Conservation (phyloP, 176 grass and related monocot genomes). For the Oryza brachyantha region DNA sequence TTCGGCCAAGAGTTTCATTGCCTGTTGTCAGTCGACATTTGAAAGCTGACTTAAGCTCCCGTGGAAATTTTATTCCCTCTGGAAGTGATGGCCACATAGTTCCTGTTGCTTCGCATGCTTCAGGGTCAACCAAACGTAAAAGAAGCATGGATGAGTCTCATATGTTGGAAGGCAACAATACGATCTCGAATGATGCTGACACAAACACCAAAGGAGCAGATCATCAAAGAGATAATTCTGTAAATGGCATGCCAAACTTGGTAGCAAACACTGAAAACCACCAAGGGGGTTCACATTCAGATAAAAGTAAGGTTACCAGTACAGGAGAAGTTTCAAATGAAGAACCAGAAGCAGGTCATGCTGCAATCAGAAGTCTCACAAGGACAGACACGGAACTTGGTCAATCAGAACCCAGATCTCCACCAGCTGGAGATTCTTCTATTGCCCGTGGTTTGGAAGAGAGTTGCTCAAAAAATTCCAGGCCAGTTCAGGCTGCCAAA, state of each 20-base stretch:
- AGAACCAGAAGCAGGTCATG: slow-evolving; percentile 30
- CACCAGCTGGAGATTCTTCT: slow-evolving; percentile 11
- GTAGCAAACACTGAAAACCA: slow-evolving; percentile 12
- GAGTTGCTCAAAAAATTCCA: slow-evolving; percentile 17
- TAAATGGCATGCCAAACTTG: slow-evolving; percentile 22
- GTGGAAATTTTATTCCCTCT: slow-evolving; percentile 26
- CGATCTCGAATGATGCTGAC: not conserved
- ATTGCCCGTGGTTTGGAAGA: slow-evolving; percentile 9
- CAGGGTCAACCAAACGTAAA: slow-evolving; percentile 64
- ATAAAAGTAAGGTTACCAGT: slow-evolving; percentile 33
- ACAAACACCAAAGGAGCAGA: slow-evolving; percentile 23
- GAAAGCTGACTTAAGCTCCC: slow-evolving; percentile 53
- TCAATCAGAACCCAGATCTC: slow-evolving; percentile 19
- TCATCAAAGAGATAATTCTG: slow-evolving; percentile 30
- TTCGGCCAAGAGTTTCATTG: slow-evolving; percentile 78
- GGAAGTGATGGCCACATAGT: slow-evolving; percentile 33
- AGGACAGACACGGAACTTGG: not conserved
- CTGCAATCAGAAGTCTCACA: slow-evolving; percentile 30
- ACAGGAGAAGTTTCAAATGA: slow-evolving; percentile 32
- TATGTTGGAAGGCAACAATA: slow-evolving; percentile 15
- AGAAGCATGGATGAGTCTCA: slow-evolving; percentile 55
- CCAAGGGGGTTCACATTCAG: slow-evolving; percentile 24
- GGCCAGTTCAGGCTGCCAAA: slow-evolving; percentile 4
- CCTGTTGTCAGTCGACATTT: slow-evolving; percentile 86
- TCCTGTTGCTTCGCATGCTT: slow-evolving; percentile 37